Conservation (phyloP, 805 yeast genomes). For the Nakazawaea wyomingensis region DNA sequence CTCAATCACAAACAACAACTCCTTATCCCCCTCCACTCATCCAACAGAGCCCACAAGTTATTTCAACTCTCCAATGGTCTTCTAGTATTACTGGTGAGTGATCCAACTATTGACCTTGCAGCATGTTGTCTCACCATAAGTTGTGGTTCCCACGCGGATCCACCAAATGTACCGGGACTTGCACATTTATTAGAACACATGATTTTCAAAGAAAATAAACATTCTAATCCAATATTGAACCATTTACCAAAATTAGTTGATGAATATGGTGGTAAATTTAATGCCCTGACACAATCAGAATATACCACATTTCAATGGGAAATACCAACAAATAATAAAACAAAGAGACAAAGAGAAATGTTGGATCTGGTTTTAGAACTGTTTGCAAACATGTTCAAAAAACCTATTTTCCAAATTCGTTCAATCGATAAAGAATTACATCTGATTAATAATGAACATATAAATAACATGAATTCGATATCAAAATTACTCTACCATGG, state of each 20-base stretch:
- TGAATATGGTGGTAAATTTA: slow-evolving; percentile 49
- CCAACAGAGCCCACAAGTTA: slow-evolving; percentile 36
- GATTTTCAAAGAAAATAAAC: slow-evolving; percentile 50
- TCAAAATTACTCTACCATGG: slow-evolving; percentile 57
- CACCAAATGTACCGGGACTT: slow-evolving; percentile 62
- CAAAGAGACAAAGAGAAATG: no score
- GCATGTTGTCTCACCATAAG: slow-evolving; percentile 73
- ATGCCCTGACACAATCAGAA: slow-evolving; percentile 69
- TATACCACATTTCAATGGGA: slow-evolving; percentile 61
- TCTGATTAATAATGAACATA: slow-evolving; percentile 66
- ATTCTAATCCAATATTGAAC: slow-evolving; percentile 40
- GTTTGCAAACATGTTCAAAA: slow-evolving; percentile 46
- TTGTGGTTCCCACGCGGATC: slow-evolving; percentile 80
- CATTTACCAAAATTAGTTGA: slow-evolving; percentile 41
- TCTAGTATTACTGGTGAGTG: slow-evolving; percentile 64
- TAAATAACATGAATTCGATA: slow-evolving; percentile 37
- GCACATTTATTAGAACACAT: slow-evolving; percentile 91
- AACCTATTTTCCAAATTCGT: slow-evolving; percentile 43
- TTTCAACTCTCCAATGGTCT: slow-evolving; percentile 65
- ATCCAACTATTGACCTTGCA: slow-evolving; percentile 58
- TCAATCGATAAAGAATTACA: slow-evolving; percentile 45
- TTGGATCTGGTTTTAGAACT: slow-evolving; percentile 42
- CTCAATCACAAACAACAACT: neutral
- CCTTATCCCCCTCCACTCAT: slow-evolving; percentile 28
- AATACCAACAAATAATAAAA: slow-evolving; percentile 37